These are phyloP conservation scores for Alternaria infectoria DNA, from an alignment of 2,329 filamentous ascomycete species.

Conservation along the genomic window DNA sequence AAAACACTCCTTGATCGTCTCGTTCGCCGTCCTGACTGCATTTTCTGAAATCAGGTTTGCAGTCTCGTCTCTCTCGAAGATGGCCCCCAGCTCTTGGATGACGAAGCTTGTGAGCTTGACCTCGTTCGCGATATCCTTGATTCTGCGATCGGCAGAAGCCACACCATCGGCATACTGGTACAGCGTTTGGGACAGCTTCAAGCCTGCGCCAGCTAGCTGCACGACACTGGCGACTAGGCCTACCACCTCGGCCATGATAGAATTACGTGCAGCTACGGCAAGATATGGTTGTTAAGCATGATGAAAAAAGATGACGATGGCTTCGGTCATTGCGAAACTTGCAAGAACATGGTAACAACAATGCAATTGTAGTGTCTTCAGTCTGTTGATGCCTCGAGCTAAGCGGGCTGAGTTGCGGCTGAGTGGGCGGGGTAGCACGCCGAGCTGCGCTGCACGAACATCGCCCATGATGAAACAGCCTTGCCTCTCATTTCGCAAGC, in stretches of 20 bases:
- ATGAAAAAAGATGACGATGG: not conserved
- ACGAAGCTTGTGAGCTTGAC: constrained; percentile 36
- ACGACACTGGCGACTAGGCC: constrained; percentile 40
- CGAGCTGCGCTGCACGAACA: not conserved
- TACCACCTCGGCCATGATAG: constrained; percentile 32
- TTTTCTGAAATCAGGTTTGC: constrained; percentile 31
- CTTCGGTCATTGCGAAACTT: not conserved
- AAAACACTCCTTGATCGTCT: constrained; percentile 37
- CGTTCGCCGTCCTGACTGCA: constrained; percentile 34
- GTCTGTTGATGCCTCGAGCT: not conserved
- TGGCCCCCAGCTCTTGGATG: constrained; percentile 34
- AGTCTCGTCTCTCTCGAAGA: constrained; percentile 36
- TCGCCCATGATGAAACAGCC: not conserved
- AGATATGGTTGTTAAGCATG: not conserved
- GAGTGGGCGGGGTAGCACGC: not conserved
- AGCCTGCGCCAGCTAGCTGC: constrained; percentile 37
- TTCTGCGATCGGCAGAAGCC: constrained; percentile 34
- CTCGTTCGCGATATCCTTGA: constrained; percentile 39
- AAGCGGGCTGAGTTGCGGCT: constrained; percentile 4
- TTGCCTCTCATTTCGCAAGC: not conserved
- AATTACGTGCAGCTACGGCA: not conserved
- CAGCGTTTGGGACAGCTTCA: constrained; percentile 38
- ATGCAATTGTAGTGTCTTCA: not conserved
- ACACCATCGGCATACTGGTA: constrained; percentile 42
- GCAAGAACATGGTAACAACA: not conserved